Evolutionary conservation across 148 eudicot genomes (phyloP), one percentile per base, ranked within the genome.

Genomic region (Rhododendron williamsianum): DNA sequence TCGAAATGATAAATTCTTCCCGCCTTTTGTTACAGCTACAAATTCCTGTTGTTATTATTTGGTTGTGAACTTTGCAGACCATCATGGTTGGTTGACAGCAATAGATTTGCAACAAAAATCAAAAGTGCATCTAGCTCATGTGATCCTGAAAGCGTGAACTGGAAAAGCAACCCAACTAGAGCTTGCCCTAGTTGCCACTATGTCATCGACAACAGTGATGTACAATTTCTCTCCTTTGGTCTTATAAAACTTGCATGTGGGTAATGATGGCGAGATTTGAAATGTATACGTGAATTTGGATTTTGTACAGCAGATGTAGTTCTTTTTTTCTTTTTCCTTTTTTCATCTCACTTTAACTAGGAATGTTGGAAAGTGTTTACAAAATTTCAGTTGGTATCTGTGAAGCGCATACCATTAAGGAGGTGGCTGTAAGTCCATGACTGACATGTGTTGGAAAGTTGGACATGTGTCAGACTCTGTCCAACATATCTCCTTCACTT

Each of bases 61-160:
- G 81, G 43, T 41, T 83, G 78, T 56, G 41, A 54, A 72, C 46
- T 38, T 23, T 94, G 94, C 96, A 97, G 98, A 86, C 91, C 91
- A 77, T 90, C 98, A 51, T 97, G 99, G 99, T 86, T 97, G 90
- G 95, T 97, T 86, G 98, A 97, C 80, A 91, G 95, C 65, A 95
- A 91, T 65, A 91, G 99, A 89, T 83, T 97, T 88, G 99, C 99
- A 63, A 91, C 98, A 69, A 97, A 95, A 89, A 97, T 97, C 86
- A 94, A 86, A 86, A 90, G 94, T 88, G 98, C 98, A 30, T 92
- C 98, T 8, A 91, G 93, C 56, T 87, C 90, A 76, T 85, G 76
- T 78, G 91, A 92, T 87, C 89, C 88, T 36, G 93, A 86, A 90
- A 77, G 87, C 72, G 85, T 89, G 84, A 87, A 90, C 54, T 97